Percentiles rank a stretch among this genome's conserved stretches.
These are phyloP conservation scores for Trichophyton simii DNA, from an alignment of 2,329 filamentous ascomycete genomes.

Conservation along the genomic window DNA sequence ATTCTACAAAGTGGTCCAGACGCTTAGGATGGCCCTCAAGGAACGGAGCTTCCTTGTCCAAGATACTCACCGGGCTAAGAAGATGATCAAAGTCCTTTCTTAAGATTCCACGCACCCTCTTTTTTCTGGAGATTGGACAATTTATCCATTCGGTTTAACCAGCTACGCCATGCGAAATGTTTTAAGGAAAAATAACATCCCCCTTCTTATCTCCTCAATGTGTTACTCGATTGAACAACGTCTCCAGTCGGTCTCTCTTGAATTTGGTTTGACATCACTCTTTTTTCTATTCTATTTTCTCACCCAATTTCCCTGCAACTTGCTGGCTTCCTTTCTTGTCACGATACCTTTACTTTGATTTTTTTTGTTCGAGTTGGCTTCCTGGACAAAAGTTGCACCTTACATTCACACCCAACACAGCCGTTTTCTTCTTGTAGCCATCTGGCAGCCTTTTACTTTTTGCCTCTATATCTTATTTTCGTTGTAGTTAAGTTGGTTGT, in stretches of 20 bases:
- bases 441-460: neutral
- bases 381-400: neutral
- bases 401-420: neutral
- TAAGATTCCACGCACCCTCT: neutral
- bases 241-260: neutral
- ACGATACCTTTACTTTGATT: neutral
- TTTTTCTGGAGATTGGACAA: neutral
- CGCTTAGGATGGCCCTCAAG: constrained; percentile 56
- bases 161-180: neutral
- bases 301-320: neutral
- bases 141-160: neutral
- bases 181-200: too few relatives aligned
- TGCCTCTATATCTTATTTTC: neutral
- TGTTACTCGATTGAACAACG: neutral
- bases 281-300: neutral
- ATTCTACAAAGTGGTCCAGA: constrained; percentile 71
- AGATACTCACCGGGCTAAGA: constrained; percentile 53
- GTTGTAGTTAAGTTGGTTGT: neutral
- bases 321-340: neutral
- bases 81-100: constrained; percentile 43
- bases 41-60: constrained; percentile 54
- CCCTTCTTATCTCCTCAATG: neutral
- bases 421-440: neutral
- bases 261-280: neutral
- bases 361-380: neutral